Evolutionary conservation across 1,139 yeast species (phyloP).

Genomic region (Meyerozyma sp.): DNA sequence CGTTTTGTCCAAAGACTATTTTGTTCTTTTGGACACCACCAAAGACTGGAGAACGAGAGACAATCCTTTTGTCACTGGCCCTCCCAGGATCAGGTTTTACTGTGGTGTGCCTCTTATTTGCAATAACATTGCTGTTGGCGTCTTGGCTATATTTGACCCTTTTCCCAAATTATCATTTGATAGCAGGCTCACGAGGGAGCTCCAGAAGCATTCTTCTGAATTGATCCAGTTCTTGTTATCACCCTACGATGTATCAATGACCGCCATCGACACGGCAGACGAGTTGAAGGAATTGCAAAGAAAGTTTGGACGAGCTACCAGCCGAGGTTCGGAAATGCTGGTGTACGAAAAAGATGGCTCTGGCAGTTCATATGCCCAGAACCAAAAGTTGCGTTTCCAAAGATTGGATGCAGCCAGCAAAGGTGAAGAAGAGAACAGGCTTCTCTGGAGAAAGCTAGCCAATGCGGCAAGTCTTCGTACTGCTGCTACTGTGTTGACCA

Average conservation of each 20-base stretch:
- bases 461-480: slow-evolving; percentile 36
- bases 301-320: slow-evolving; percentile 53
- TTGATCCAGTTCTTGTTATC: slow-evolving; percentile 39
- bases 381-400: slow-evolving; percentile 37
- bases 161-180: slow-evolving; percentile 35
- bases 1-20: slow-evolving; percentile 49
- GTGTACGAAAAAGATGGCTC: slow-evolving; percentile 59
- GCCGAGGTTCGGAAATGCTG: slow-evolving; percentile 29
- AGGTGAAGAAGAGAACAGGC: slow-evolving; percentile 13
- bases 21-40: slow-evolving; percentile 53
- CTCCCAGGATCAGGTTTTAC: slow-evolving; percentile 55
- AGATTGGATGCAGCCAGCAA: slow-evolving; percentile 11
- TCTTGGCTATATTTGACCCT: slow-evolving; percentile 55
- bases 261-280: slow-evolving; percentile 5
- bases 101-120: slow-evolving; percentile 55
- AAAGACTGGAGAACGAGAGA: slow-evolving; percentile 61
- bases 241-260: slow-evolving; percentile 18
- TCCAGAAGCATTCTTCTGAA: slow-evolving; percentile 36
- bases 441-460: slow-evolving; percentile 36
- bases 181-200: slow-evolving; percentile 23
- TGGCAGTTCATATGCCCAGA: slow-evolving; percentile 51
- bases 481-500: slow-evolving; percentile 40
- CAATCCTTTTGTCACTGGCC: slow-evolving; percentile 59
- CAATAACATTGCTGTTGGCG: slow-evolving; percentile 45
- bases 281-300: slow-evolving; percentile 24